Evolutionary conservation across 345 rosid species (phyloP), one percentile per base, ranked within the genome.

Genomic region (Brassica nigra): DNA sequence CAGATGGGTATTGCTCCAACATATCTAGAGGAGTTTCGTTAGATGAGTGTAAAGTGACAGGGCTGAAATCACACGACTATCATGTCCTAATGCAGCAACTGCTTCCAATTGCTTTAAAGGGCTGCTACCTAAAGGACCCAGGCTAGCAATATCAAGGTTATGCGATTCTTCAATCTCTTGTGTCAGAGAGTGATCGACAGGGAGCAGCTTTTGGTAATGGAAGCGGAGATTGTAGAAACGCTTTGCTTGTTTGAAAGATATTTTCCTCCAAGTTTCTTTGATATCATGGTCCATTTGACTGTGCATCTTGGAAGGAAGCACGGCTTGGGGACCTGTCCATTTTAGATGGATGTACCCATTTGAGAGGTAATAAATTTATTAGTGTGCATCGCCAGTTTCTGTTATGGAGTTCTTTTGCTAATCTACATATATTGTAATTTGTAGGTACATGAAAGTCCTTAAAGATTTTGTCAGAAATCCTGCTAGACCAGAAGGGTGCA

Each of bases 231-330:
- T 8, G 61, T 69, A 0, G 73, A 69, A 2, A 69, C 39, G 0
- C n/a, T 69, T 0, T 69, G 62, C 42, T 12, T 69, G 73, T 49
- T 69, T 49, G 73, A 69, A n/a, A 28, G 2, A 29, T 47, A 1
- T 68, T 42, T 68, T 23, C 71, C 71, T 12, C 71, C 58, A 42
- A 67, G 34, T 42, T 67, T 67, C 39, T 69, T 69, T 30, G 62
- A 49, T 69, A 37, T 37, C 11, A 37, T 37, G 44, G 44, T 37
- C 44, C 44, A 37, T 8, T 37, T 37, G 44, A 37, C 44, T 37
- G 12, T 68, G 0, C 59, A 68, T 47, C 36, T 68, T 12, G 59
- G 72, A 44, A 27, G 72, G 59, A 47, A 68, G 61, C 73, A 1
- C 7, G 73, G 0, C 27, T 68, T 6, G 61, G 73, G 73, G 73